These are phyloP conservation scores for Rutstroemia sp. DNA, from an alignment of 2,329 filamentous ascomycete genomes.

Conservation along the genomic window DNA sequence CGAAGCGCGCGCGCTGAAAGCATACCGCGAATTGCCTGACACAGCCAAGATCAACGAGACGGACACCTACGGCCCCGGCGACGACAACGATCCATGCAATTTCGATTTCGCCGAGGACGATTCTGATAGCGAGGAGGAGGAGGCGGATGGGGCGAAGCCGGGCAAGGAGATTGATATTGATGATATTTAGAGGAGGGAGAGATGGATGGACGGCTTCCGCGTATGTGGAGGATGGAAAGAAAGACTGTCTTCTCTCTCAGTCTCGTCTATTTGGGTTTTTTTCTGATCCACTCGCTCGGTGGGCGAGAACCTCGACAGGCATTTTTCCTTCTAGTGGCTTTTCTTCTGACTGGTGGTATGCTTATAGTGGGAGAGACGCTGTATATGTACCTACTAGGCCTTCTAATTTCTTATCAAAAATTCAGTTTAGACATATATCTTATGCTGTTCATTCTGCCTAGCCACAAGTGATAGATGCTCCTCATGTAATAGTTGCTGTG, in stretches of 20 bases:
- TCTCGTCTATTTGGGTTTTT: slow-evolving; percentile 26
- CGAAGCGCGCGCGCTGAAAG: slow-evolving; percentile 90
- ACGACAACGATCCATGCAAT: slow-evolving; percentile 80
- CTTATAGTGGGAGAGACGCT: slow-evolving; percentile 45
- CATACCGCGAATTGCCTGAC: slow-evolving; percentile 95
- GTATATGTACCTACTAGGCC: slow-evolving; percentile 21
- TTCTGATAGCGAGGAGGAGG: slow-evolving; percentile 51
- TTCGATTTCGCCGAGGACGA: slow-evolving; percentile 98
- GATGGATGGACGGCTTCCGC: not conserved
- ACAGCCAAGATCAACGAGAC: slow-evolving; percentile 99
- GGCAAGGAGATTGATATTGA: slow-evolving; percentile 89
- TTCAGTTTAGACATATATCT: not conserved
- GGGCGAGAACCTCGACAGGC: slow-evolving; percentile 30
- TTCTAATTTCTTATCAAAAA: slow-evolving; percentile 11
- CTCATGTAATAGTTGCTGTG: not conserved
- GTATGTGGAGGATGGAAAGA: slow-evolving; percentile 19
- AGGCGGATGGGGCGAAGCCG: slow-evolving; percentile 34
- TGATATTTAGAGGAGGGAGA: slow-evolving; percentile 60
- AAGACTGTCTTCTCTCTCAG: slow-evolving; percentile 63
- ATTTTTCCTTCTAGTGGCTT: slow-evolving; percentile 23
- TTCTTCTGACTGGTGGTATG: slow-evolving; percentile 23
- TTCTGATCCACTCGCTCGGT: slow-evolving; percentile 15
- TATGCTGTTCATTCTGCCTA: not conserved
- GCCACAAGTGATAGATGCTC: not conserved
- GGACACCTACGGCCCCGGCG: slow-evolving; percentile 85